Percentiles rank a stretch among this genome's conserved stretches.
Evolutionary conservation across 2,329 filamentous ascomycete genomes (phyloP).

Genomic region (Penicillium olsonii): DNA sequence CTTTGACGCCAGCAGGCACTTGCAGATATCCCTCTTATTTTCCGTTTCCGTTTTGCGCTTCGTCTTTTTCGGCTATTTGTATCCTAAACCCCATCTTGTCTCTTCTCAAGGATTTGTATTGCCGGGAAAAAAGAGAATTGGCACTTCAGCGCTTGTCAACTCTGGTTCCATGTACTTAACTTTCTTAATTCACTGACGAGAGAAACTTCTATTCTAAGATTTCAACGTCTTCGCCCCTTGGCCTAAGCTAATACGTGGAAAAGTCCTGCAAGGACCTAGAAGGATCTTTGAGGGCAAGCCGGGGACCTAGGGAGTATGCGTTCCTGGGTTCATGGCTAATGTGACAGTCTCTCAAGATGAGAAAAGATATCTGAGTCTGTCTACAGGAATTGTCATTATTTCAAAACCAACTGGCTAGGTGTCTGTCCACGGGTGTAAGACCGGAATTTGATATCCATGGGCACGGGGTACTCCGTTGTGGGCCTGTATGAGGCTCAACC

Average conservation of each 20-base stretch:
- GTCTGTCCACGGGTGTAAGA: too few relatives aligned
- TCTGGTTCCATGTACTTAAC: slow-evolving; percentile 39
- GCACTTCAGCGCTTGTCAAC: slow-evolving; percentile 27
- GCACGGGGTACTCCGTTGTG: too few relatives aligned
- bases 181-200: slow-evolving; percentile 33
- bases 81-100: slow-evolving; percentile 19
- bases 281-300: too few relatives aligned
- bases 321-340: too few relatives aligned
- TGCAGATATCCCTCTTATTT: slow-evolving; percentile 42
- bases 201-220: slow-evolving; percentile 26
- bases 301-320: too few relatives aligned
- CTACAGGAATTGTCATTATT: too few relatives aligned
- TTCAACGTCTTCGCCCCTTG: neutral
- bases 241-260: neutral
- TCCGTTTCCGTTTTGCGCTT: slow-evolving; percentile 29
- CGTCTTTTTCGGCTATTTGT: slow-evolving; percentile 22
- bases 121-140: slow-evolving; percentile 29
- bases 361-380: too few relatives aligned
- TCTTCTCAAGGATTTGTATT: slow-evolving; percentile 25
- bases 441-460: too few relatives aligned
- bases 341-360: too few relatives aligned
- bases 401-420: too few relatives aligned
- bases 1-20: slow-evolving; percentile 36
- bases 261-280: neutral
- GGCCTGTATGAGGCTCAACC: too few relatives aligned